A percentile compares a stretch with the other conserved stretches of the same genome.
Conservation (phyloP, 2,329 filamentous ascomycete genomes). For the Fusarium aywerte region DNA sequence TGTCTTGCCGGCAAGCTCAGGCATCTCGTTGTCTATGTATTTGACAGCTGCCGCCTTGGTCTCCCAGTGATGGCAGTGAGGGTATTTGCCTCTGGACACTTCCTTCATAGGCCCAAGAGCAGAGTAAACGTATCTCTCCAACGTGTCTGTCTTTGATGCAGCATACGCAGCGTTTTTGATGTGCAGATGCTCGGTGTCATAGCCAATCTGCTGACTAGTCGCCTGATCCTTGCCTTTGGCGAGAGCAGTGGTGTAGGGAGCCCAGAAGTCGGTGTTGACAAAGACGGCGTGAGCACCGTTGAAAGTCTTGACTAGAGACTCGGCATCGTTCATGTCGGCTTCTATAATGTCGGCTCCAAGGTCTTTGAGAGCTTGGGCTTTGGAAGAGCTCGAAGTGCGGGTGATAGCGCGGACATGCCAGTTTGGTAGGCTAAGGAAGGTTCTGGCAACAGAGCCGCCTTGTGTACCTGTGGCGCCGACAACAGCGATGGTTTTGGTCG, state of each 20-base stretch:
- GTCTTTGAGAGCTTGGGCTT: slow-evolving; percentile 52
- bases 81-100: slow-evolving; percentile 56
- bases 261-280: slow-evolving; percentile 64
- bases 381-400: slow-evolving; percentile 53
- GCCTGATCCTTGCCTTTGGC: slow-evolving; percentile 50
- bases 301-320: slow-evolving; percentile 55
- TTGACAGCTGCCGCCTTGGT: slow-evolving; percentile 60
- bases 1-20: slow-evolving; percentile 55
- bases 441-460: slow-evolving; percentile 59
- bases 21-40: slow-evolving; percentile 56
- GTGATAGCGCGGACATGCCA: slow-evolving; percentile 60
- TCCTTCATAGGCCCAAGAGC: slow-evolving; percentile 59
- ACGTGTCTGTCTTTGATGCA: slow-evolving; percentile 53
- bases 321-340: slow-evolving; percentile 56
- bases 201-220: slow-evolving; percentile 53
- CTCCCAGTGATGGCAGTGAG: slow-evolving; percentile 61
- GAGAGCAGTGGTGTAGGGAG: slow-evolving; percentile 54
- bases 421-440: slow-evolving; percentile 52
- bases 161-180: slow-evolving; percentile 65
- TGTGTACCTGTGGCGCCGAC: slow-evolving; percentile 61
- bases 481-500: slow-evolving; percentile 52
- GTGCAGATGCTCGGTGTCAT: slow-evolving; percentile 59
- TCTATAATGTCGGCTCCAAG: slow-evolving; percentile 57
- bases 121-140: slow-evolving; percentile 61
- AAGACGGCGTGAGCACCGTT: slow-evolving; percentile 60